Conservation (phyloP, 345 rosid genomes). For the Hibiscus tridactylites region DNA sequence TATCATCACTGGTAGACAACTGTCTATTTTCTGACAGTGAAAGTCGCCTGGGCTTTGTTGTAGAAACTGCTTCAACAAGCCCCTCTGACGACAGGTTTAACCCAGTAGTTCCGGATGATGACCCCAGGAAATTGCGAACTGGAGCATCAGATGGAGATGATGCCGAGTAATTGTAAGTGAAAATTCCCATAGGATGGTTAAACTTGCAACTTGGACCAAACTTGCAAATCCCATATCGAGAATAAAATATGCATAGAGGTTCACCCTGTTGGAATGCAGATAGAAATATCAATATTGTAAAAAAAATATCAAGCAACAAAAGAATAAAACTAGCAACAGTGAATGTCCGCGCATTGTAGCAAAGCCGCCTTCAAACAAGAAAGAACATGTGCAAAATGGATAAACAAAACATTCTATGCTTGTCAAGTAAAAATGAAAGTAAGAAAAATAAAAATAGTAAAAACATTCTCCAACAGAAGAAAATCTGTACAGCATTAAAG, state of each 20-base stretch:
- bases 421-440: background rate
- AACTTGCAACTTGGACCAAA: constrained; percentile 99
- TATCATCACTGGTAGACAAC: constrained; percentile 63
- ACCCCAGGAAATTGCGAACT: constrained; percentile 38
- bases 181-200: constrained; percentile 90
- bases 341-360: background rate
- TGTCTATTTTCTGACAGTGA: constrained; percentile 83
- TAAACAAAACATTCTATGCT: background rate
- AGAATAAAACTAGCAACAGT: background rate
- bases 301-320: background rate
- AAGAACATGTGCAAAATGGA: background rate
- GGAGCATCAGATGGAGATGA: constrained; percentile 48
- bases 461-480: background rate
- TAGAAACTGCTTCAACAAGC: constrained; percentile 57
- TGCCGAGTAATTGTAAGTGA: constrained; percentile 47
- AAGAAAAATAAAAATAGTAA: background rate
- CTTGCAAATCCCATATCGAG: constrained; percentile 95
- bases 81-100: constrained; percentile 51
- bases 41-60: constrained; percentile 47
- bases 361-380: background rate
- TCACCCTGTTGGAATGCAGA: constrained; percentile 55
- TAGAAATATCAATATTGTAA: constrained; percentile 15
- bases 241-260: constrained; percentile 83
- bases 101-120: constrained; percentile 55
- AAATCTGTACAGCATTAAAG: background rate